Evolutionary conservation across 2,329 filamentous ascomycete genomes (phyloP).

Genomic region (Aureobasidium sp.): DNA sequence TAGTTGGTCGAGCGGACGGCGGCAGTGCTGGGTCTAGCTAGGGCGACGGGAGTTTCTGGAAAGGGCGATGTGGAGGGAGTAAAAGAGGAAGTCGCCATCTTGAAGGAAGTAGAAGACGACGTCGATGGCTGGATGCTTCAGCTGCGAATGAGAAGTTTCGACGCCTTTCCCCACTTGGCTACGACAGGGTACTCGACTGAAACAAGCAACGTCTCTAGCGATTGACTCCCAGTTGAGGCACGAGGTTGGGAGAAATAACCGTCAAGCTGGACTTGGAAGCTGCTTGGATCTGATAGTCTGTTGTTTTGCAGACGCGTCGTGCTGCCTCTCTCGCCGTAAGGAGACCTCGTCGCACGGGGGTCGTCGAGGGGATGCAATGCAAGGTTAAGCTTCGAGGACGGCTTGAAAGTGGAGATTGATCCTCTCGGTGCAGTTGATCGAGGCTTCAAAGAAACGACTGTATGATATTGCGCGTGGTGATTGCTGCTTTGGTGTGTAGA

Average conservation of each 20-base stretch:
- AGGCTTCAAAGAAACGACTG: neutral
- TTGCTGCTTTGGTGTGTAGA: neutral
- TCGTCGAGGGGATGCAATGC: neutral
- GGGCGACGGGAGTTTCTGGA: slow-evolving; percentile 2
- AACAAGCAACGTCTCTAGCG: slow-evolving; percentile 7
- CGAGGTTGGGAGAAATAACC: neutral
- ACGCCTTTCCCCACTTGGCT: neutral
- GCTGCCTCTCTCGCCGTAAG: neutral
- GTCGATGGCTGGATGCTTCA: slow-evolving; percentile 1
- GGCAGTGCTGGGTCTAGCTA: neutral
- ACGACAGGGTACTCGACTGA: neutral
- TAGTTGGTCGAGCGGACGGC: slow-evolving; percentile 3
- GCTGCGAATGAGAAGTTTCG: neutral
- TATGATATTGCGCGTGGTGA: neutral
- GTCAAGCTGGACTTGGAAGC: neutral
- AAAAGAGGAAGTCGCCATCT: slow-evolving; percentile 2
- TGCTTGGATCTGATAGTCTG: neutral
- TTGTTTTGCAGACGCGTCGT: neutral
- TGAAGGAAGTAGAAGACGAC: neutral
- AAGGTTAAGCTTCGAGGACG: neutral
- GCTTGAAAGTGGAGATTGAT: neutral
- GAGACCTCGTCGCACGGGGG: neutral
- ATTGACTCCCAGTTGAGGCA: neutral
- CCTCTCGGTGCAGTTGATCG: neutral
- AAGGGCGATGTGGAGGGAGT: neutral